Conservation (phyloP, 1,139 yeast species). For the Hyphopichia burtonii region DNA sequence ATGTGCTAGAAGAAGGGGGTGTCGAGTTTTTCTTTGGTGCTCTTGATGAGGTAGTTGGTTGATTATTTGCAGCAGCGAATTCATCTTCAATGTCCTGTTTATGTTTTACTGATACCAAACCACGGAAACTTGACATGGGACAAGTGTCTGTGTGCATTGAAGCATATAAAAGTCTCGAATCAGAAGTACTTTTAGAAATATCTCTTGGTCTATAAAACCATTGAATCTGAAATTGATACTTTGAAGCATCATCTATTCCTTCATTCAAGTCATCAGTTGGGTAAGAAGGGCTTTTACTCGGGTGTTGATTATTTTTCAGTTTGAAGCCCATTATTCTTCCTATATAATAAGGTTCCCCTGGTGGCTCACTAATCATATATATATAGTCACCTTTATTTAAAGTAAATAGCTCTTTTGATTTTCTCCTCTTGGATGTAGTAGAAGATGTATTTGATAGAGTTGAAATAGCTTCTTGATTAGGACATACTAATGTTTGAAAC, state of each 20-base stretch:
- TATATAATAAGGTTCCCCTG: constrained; percentile 91
- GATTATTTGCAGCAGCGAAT: constrained; percentile 6
- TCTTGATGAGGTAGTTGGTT: constrained; percentile 13
- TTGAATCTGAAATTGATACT: constrained; percentile 68
- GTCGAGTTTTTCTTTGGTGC: constrained; percentile 13
- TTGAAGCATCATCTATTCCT: constrained; percentile 37
- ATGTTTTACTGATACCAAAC: constrained; percentile 69
- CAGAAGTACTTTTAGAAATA: constrained; percentile 63
- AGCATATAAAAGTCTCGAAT: constrained; percentile 75
- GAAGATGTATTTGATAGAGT: constrained; percentile 5
- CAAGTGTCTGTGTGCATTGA: constrained; percentile 88
- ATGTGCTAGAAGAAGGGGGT: constrained; percentile 12
- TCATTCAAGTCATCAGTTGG: constrained; percentile 3
- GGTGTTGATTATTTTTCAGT: constrained; percentile 21
- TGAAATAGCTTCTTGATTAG: constrained; percentile 20
- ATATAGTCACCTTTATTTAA: constrained; percentile 63
- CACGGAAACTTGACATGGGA: constrained; percentile 75
- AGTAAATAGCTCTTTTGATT: constrained; percentile 16
- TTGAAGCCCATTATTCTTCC: constrained; percentile 83
- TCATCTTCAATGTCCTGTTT: constrained; percentile 59
- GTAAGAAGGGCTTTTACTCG: no score
- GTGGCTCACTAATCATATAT: constrained; percentile 88
- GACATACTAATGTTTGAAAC: constrained; percentile 35
- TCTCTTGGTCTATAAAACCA: constrained; percentile 94
- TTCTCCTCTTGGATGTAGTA: constrained; percentile 12